Evolutionary conservation across 257 asterid genomes (phyloP).

Genomic region (Capsicum baccatum): DNA sequence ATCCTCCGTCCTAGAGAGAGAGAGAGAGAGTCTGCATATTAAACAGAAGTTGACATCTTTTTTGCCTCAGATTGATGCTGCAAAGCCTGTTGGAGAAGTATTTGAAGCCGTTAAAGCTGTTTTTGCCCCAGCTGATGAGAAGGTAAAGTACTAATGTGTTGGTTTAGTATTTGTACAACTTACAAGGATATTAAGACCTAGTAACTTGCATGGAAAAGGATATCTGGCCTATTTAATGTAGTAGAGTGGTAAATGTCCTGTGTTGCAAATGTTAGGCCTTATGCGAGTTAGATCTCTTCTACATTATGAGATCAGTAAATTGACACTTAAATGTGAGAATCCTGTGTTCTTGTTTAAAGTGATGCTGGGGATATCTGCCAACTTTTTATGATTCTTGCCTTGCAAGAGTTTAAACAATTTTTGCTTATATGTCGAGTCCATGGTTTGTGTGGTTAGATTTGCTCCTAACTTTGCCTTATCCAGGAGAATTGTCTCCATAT

Average conservation of each 20-base stretch:
- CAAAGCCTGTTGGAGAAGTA: slow-evolving; percentile 71
- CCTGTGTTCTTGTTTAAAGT: not conserved
- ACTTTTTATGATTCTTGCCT: not conserved
- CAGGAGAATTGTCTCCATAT: not conserved
- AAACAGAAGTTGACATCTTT: slow-evolving; percentile 27
- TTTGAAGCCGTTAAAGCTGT: slow-evolving; percentile 74
- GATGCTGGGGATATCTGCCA: not conserved
- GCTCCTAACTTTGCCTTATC: slow-evolving; percentile 5
- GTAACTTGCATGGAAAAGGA: slow-evolving; percentile 25
- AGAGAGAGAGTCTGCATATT: not conserved
- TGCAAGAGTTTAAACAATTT: not conserved
- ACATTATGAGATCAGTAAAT: slow-evolving; percentile 10
- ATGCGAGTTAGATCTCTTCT: not conserved
- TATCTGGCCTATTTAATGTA: not conserved
- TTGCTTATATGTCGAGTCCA: not conserved
- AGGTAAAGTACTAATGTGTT: slow-evolving; percentile 54
- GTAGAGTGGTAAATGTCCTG: not conserved
- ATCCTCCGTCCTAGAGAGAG: not conserved
- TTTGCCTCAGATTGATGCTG: slow-evolving; percentile 68
- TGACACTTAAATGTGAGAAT: not conserved
- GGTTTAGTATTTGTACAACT: not conserved
- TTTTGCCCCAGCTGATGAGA: slow-evolving; percentile 49
- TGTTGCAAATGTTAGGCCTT: slow-evolving; percentile 5
- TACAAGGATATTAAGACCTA: not conserved
- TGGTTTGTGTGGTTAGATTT: slow-evolving; percentile 6